Conservation (phyloP, 371 early-diverging fungal genomes). For the Blakeslea trispora region DNA sequence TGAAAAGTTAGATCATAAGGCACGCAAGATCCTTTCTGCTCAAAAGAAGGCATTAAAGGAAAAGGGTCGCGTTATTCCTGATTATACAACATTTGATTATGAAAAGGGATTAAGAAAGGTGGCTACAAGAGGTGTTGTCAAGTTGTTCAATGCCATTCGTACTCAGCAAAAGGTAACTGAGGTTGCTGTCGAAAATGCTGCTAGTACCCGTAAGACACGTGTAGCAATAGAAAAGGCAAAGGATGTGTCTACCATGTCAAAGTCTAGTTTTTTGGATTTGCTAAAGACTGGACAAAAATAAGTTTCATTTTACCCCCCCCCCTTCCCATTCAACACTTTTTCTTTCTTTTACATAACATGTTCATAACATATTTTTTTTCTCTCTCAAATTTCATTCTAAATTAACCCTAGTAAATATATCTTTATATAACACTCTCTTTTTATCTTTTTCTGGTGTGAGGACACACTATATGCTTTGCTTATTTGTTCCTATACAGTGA, state of each 20-base stretch:
- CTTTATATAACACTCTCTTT: too few species aligned
- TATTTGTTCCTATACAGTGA: too few species aligned
- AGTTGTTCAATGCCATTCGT: slow-evolving; percentile 83
- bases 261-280: slow-evolving; percentile 64
- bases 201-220: slow-evolving; percentile 43
- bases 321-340: not conserved
- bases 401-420: too few species aligned
- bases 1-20: slow-evolving; percentile 76
- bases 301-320: slow-evolving; percentile 4
- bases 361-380: not conserved
- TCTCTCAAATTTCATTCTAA: too few species aligned
- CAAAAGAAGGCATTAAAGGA: slow-evolving; percentile 66
- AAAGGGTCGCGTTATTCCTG: slow-evolving; percentile 70
- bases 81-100: slow-evolving; percentile 67
- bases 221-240: slow-evolving; percentile 59
- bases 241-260: slow-evolving; percentile 61
- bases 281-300: slow-evolving; percentile 56
- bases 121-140: slow-evolving; percentile 84
- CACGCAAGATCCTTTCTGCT: slow-evolving; percentile 63
- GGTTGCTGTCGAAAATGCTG: slow-evolving; percentile 49
- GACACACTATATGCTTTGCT: too few species aligned
- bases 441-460: too few species aligned
- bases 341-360: not conserved
- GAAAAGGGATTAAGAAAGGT: slow-evolving; percentile 82
- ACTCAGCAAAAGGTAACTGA: slow-evolving; percentile 75